Base-by-base conservation (phyloP, 2,329 filamentous ascomycete genomes). In the Parastagonospora avenae region DNA sequence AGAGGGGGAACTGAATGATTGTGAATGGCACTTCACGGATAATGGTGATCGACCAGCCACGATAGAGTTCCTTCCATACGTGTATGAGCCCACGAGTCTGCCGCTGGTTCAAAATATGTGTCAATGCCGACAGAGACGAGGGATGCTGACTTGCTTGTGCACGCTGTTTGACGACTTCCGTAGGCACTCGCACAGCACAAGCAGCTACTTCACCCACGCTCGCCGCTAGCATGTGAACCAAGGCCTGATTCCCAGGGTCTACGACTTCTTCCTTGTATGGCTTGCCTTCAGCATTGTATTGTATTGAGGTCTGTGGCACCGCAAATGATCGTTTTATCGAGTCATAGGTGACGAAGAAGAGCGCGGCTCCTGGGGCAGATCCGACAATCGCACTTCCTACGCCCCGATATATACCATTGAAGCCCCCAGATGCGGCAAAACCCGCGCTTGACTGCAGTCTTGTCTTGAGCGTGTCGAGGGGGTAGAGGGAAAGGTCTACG, bases 401-500 rank as follows among this genome's bases (percentile, higher is more conserved):
- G 71, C 94, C 94, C 39, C 90, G 88, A 80, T 99, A 99, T 65
- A 97, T 91, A 55, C 93, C 92, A 42, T 83, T 83, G 82, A 97
- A 92, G 68, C 93, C 93, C 70, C 94, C 93, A 2, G 88, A 87
- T 48, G 89, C 82, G 69, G 91, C 85, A 80, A 96, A 92, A 73
- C 88, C 86, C 49, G 82, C 73, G 41, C 84, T 84, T 57, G 92
- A 91, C 79, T 99, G 94, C 6, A 99, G 90, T 12, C 94, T 92
- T 37, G 95, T 99, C 79, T 99, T 99, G 71, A 99, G 87, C 0
- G 94, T 99, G 83, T 99, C 95, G 81, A 99, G 91, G 0, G 94
- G 94, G 80, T 90, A 99, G 71, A 99, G 90, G 48, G 92, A 92
- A 68, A 96, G 87, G 83, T 99, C 94, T 75, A 97, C 94, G 11